Base-by-base conservation (phyloP, 768 basidiomycete genomes). In the Daedalea quercina region DNA sequence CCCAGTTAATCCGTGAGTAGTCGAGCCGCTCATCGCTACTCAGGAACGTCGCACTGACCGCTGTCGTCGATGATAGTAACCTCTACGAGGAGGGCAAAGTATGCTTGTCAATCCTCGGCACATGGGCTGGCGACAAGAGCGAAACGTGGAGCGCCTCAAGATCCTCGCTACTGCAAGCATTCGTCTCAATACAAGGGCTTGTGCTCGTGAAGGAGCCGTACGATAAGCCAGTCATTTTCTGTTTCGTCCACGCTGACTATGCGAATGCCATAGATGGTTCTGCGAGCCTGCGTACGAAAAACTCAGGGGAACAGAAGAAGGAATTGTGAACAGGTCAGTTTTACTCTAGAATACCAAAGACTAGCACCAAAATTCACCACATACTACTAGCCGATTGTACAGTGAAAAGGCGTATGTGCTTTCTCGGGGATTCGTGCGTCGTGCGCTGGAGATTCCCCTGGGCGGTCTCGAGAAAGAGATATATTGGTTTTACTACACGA, bases 71-170 rank as follows among this genome's bases (percentile, higher is more conserved):
- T 26, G 20, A 43, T 44, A 90, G 87, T 40, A 95, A 95, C 70
- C 68, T 96, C 40, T 97, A 97, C 57, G 93, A 94, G 63, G 94
- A 96, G 58, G 94, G 94, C 42, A 95, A 95, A 67, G 92, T 95
- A 26, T 95, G 93, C 61, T 68, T 95, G 40, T 94, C 92, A 15
- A 90, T 95, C 46, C 70, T 95, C 7, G 90, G 90, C 15, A 94
- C 93, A 0, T 96, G 94, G 94, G 78, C 82, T 8, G 94, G 94
- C 9, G 94, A 95, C 61, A 81, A 77, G 63, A 87, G 76, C 55
- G 92, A 97, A 70, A 84, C 80, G 7, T 97, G 94, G 94, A 92
- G 79, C 60, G 76, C 91, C 1, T 73, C 81, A 33, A 76, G 88
- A 43, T 95, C 92, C 1, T 94, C 91, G 15, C 70, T 97, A 23